Evolutionary conservation across 345 rosid species (phyloP).

Genomic region (Cardamine chenopodiifolia): DNA sequence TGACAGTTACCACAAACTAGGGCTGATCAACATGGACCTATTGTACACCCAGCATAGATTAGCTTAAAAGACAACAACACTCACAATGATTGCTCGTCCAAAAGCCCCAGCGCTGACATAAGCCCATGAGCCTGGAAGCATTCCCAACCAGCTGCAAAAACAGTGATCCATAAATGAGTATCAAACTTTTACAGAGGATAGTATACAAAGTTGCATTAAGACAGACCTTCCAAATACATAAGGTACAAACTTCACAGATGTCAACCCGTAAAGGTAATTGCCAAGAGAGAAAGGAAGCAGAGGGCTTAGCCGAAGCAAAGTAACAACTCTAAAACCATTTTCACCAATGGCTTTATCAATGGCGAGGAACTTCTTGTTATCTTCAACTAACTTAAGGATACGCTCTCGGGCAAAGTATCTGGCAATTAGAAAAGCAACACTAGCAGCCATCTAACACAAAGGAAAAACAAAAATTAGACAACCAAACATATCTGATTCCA

Average conservation of each 20-base stretch:
- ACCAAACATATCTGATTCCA: conserved; percentile 12
- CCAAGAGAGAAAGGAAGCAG: conserved; percentile 97
- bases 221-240: conserved; percentile 92
- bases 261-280: conserved; percentile 89
- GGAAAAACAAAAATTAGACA: conserved; percentile 33
- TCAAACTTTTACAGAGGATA: background rate
- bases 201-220: background rate
- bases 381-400: conserved; percentile 90
- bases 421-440: conserved; percentile 89
- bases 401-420: conserved; percentile 98
- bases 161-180: conserved; percentile 13
- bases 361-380: conserved; percentile 93
- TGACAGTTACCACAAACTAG: background rate
- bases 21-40: conserved; percentile 6
- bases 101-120: conserved; percentile 97
- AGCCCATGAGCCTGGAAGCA: conserved; percentile 99
- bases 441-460: conserved; percentile 77
- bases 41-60: background rate
- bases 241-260: conserved; percentile 90
- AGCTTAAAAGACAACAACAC: conserved; percentile 36
- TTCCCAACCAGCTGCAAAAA: conserved; percentile 88
- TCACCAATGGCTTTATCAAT: conserved; percentile 98
- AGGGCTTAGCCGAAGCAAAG: conserved; percentile 93
- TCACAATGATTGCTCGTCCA: conserved; percentile 89
- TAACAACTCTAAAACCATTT: conserved; percentile 89